Evolutionary conservation across 2,329 filamentous ascomycete species (phyloP).

Genomic region (Alternaria alternata): DNA sequence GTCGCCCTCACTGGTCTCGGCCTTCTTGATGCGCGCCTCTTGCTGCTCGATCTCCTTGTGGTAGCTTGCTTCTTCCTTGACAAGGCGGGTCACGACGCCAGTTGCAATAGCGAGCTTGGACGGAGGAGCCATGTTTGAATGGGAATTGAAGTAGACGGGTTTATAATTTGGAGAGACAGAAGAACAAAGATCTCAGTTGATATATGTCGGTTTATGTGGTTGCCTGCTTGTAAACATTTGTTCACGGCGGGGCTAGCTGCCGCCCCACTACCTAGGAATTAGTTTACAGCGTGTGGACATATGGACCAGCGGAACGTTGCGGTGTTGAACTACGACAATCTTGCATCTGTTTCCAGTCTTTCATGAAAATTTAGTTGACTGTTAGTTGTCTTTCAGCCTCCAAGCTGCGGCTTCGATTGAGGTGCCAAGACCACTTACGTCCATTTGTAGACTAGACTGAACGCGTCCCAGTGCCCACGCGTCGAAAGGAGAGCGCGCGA

Average conservation of each 20-base stretch:
- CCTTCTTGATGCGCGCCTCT: conserved; percentile 72
- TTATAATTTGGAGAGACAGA: not conserved
- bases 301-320: not conserved
- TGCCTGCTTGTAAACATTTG: conserved; percentile 25
- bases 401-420: not conserved
- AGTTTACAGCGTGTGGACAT: not conserved
- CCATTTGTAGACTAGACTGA: conserved; percentile 27
- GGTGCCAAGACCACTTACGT: conserved; percentile 20
- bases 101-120: conserved; percentile 81
- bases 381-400: not conserved
- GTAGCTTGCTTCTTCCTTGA: conserved; percentile 92
- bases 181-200: not conserved
- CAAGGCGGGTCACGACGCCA: conserved; percentile 78
- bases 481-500: conserved; percentile 25
- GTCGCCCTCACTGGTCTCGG: conserved; percentile 69
- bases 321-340: no score
- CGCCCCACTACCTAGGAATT: conserved; percentile 10
- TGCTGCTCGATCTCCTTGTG: conserved; percentile 84
- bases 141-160: not conserved
- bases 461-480: conserved; percentile 32
- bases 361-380: not conserved
- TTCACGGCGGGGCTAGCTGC: conserved; percentile 25
- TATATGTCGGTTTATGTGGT: conserved; percentile 11
- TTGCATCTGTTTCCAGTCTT: not conserved
- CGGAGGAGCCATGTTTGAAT: conserved; percentile 73